Evolutionary conservation across 495 filamentous ascomycete genomes (phyloP).

Genomic region (Hyaloscypha finlandica): DNA sequence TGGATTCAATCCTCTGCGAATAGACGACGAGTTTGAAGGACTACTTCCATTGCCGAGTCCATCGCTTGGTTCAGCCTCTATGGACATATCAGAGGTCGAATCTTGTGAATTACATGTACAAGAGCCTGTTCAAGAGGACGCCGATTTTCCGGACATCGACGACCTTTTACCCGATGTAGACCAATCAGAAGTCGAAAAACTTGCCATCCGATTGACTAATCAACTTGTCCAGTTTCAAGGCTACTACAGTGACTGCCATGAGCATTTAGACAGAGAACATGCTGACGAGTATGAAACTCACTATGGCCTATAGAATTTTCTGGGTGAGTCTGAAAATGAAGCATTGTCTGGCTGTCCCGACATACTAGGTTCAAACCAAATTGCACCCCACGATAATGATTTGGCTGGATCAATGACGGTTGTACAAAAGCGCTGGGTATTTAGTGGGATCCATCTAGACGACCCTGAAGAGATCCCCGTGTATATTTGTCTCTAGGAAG

Average conservation of each 20-base stretch:
- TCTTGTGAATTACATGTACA: neutral
- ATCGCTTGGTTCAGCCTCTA: slow-evolving; percentile 2
- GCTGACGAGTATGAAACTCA: neutral
- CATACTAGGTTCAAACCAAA: too few relatives aligned
- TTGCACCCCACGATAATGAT: neutral
- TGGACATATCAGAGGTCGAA: neutral
- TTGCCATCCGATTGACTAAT: neutral
- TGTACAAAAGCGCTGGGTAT: neutral
- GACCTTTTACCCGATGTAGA: neutral
- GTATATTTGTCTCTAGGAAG: neutral
- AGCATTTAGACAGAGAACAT: neutral
- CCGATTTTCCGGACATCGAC: neutral
- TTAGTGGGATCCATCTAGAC: neutral
- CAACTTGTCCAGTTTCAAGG: slow-evolving; percentile 1
- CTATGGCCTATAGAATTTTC: neutral
- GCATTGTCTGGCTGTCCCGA: too few relatives aligned
- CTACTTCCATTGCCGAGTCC: neutral
- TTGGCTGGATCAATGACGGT: neutral
- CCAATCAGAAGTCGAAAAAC: slow-evolving; percentile 1
- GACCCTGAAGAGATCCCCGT: neutral
- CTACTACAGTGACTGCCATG: neutral
- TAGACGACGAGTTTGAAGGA: neutral
- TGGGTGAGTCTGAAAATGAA: neutral
- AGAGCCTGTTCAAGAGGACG: neutral
- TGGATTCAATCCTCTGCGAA: neutral